Base-by-base conservation (phyloP, 306 rosid species). In the Pyrus pyrifolia region DNA sequence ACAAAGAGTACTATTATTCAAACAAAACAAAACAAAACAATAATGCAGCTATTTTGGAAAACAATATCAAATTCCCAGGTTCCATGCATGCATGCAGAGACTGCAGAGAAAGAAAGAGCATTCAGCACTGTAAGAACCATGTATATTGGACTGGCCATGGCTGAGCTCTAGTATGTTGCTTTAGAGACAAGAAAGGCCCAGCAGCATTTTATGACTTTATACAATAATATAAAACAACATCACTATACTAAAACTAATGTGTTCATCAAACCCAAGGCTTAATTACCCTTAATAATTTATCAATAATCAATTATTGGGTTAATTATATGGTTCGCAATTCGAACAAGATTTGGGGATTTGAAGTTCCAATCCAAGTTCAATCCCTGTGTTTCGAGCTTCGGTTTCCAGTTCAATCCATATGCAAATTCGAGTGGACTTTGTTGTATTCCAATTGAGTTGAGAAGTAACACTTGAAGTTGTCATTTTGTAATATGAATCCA, bases 1-100 rank as follows among this genome's bases (percentile, higher is more conserved):
- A 46, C 7, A 49, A 49, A 14, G 17, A 49, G 53, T 49, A 15
- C 18, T 49, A 71, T 72, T 58, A 40, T 68, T 71, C 33, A 68
- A 67, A 19, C 10, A 42, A 63, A 57, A n/a, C 5, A 3, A 51
- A 57, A 57, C 5, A 57, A 57, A 25, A 25, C 25, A 25, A 25
- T 17, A n/a, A 29, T 10, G 68, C 51, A 19, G 33, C 33, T 44
- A 23, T 49, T 74, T 74, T 64, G 13, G 42, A 71, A 46, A 77
- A 51, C 71, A 72, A 40, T 27, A 69, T 33, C 78, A 76, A 73
- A 77, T 73, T 79, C 78, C 86, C 38, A 83, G 35, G 75, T 64
- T 17, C 29, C 68, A 13, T 35, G 67, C 67, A 35, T 23, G 21
- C 68, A n/a, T 13, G 53, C 67, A 35, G 66, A 57, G 65, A 18